Conservation (phyloP, 2,329 filamentous ascomycete species). For the Beauveria varroae region DNA sequence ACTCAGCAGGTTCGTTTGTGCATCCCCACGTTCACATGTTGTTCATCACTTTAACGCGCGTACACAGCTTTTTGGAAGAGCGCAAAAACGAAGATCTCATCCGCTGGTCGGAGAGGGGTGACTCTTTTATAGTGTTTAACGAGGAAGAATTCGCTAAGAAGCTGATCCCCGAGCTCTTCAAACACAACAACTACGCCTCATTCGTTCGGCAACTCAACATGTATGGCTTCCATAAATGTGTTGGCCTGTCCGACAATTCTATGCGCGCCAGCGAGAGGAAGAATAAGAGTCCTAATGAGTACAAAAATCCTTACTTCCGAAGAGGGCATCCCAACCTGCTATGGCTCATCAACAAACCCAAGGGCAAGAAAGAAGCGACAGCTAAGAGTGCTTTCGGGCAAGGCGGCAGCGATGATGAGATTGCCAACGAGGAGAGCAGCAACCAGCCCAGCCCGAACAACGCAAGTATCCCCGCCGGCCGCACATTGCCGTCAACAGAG, state of each 20-base stretch:
- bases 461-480: conserved; percentile 13
- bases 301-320: conserved; percentile 94
- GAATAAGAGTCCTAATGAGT: conserved; percentile 96
- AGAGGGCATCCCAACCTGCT: conserved; percentile 85
- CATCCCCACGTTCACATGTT: background rate
- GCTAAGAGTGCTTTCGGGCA: conserved; percentile 56
- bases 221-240: conserved; percentile 96
- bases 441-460: conserved; percentile 15
- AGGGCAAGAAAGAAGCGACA: conserved; percentile 48
- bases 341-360: conserved; percentile 95
- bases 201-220: conserved; percentile 95
- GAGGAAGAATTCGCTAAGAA: conserved; percentile 98
- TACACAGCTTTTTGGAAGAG: conserved; percentile 80
- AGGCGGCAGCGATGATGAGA: conserved; percentile 58
- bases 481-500: conserved; percentile 36
- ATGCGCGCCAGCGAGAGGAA: conserved; percentile 97
- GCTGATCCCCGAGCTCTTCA: conserved; percentile 95
- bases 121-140: conserved; percentile 93
- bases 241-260: conserved; percentile 89
- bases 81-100: conserved; percentile 91
- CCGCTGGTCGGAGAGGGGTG: conserved; percentile 92
- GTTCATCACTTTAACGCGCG: conserved; percentile 17
- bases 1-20: conserved; percentile 70
- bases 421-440: conserved; percentile 32
- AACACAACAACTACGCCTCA: conserved; percentile 97